These are phyloP conservation scores for Pichia eremophila DNA, from an alignment of 805 yeast species.

Conservation along the genomic window DNA sequence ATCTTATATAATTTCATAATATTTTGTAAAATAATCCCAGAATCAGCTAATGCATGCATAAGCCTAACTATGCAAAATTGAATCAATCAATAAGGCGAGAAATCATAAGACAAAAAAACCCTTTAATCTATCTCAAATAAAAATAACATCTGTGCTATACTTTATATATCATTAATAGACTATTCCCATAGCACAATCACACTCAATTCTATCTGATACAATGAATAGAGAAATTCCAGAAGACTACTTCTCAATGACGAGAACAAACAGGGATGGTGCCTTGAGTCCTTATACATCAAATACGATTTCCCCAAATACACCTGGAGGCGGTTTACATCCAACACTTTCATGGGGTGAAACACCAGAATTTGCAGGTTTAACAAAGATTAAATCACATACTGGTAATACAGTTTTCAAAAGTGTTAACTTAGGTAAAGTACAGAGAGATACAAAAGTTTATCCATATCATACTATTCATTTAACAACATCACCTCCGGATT, in stretches of 20 bases:
- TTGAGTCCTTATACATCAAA: conserved; percentile 1
- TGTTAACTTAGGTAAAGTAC: conserved; percentile 5
- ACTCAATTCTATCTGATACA: neutral
- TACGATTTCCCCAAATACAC: neutral
- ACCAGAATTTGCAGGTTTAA: conserved; percentile 11
- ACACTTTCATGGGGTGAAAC: conserved; percentile 5
- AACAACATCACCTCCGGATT: conserved; percentile 10
- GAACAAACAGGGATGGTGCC: neutral
- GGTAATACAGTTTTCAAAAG: conserved; percentile 7
- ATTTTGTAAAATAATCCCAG: no score
- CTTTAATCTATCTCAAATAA: no score
- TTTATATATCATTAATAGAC: no score
- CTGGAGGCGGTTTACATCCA: neutral
- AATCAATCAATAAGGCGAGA: no score
- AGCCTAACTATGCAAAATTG: no score
- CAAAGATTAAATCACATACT: conserved; percentile 19
- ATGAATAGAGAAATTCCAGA: conserved; percentile 3
- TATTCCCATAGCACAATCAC: no score
- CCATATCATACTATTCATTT: conserved; percentile 19
- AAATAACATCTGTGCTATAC: no score
- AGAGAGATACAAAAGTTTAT: conserved; percentile 4
- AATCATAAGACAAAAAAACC: no score
- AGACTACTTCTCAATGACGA: conserved; percentile 4
- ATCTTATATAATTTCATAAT: neutral
- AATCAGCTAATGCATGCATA: no score